These are phyloP conservation scores for Phytophthora capsici DNA, from an alignment of 352 stramenopile genomes.

Conservation along the genomic window DNA sequence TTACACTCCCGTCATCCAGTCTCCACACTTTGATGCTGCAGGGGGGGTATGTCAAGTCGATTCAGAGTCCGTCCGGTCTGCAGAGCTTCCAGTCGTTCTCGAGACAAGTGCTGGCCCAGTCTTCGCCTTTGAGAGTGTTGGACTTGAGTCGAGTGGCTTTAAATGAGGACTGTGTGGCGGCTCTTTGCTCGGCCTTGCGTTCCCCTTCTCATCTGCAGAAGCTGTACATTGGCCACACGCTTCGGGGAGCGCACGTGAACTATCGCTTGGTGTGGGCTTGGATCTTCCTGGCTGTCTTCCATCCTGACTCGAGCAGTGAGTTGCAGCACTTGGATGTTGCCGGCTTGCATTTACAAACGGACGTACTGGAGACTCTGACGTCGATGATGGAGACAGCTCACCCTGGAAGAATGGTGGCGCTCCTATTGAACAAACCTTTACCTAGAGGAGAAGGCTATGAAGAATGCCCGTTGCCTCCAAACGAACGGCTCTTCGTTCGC, in stretches of 20 bases:
- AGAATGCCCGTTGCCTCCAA: conserved; percentile 25
- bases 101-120: conserved; percentile 12
- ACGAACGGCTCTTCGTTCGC: conserved; percentile 30
- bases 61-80: conserved; percentile 17
- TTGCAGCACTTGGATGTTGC: conserved; percentile 39
- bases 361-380: conserved; percentile 11
- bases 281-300: conserved; percentile 53
- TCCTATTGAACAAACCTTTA: conserved; percentile 24
- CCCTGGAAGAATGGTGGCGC: conserved; percentile 23
- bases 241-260: conserved; percentile 29
- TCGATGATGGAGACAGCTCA: conserved; percentile 26
- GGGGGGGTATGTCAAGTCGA: conserved; percentile 27
- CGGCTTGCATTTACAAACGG: conserved; percentile 23
- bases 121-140: conserved; percentile 35
- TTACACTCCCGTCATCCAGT: conserved; percentile 26
- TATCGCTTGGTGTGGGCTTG: conserved; percentile 39
- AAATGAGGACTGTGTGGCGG: conserved; percentile 17
- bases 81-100: conserved; percentile 24
- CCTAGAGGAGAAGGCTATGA: conserved; percentile 32
- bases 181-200: conserved; percentile 40
- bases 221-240: conserved; percentile 32
- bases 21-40: conserved; percentile 25
- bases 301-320: conserved; percentile 37
- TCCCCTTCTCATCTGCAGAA: conserved; percentile 27
- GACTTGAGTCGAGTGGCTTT: conserved; percentile 28